A percentile compares a stretch with the other conserved stretches of the same genome.
Evolutionary conservation across 176 grass and related monocot species (phyloP).

Genomic region (Cenchrus fungigraminus): DNA sequence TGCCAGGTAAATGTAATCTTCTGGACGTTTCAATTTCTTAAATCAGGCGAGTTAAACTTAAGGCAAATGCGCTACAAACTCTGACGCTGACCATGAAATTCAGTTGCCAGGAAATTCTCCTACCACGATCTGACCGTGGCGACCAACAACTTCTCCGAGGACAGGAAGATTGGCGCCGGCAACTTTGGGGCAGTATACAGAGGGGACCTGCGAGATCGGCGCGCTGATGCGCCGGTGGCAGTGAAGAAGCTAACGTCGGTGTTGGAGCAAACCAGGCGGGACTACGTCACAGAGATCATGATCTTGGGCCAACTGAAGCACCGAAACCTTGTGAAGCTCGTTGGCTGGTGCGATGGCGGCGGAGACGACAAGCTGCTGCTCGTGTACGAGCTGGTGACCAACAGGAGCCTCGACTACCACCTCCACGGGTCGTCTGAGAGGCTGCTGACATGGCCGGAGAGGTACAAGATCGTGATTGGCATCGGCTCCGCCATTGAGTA

Average conservation of each 20-base stretch:
- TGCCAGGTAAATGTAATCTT: too few species aligned
- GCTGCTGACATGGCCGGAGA: conserved; percentile 46
- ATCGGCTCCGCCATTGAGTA: neutral
- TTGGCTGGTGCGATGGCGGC: conserved; percentile 1
- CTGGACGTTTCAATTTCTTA: too few species aligned
- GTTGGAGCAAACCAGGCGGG: neutral
- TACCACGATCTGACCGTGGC: neutral
- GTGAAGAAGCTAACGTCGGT: neutral
- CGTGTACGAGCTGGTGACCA: conserved; percentile 48
- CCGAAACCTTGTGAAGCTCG: neutral
- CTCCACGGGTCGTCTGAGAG: conserved; percentile 6
- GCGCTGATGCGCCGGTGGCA: neutral
- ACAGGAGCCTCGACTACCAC: conserved; percentile 55
- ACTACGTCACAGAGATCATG: neutral
- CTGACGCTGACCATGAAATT: too few species aligned
- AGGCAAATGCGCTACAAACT: too few species aligned
- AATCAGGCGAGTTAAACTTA: too few species aligned
- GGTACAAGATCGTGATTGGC: conserved; percentile 32
- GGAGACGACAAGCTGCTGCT: neutral
- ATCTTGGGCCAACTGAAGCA: neutral
- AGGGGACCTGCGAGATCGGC: neutral
- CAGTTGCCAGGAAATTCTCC: neutral
- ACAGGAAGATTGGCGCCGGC: neutral
- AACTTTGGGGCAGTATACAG: neutral
- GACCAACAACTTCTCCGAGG: neutral